Base-by-base conservation (phyloP, 2,329 filamentous ascomycete genomes). In the Hymenoscyphus fructigenus region DNA sequence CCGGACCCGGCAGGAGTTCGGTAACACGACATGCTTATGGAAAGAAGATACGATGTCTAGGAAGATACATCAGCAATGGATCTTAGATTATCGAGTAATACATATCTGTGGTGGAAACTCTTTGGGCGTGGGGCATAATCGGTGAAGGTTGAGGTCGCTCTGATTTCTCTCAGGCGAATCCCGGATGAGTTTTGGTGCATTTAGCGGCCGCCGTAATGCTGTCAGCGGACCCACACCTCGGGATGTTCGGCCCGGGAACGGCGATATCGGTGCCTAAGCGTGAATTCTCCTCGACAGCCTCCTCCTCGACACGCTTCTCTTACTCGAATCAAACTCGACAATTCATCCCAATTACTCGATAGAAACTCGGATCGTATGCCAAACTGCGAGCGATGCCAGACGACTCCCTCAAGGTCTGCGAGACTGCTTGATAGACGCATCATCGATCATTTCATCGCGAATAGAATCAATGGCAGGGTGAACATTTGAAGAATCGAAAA, bases 311-410 rank as follows among this genome's bases (percentile, higher is more conserved):
- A 17, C 14, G 3, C 44, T 57, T 32, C 15, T 5, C 61, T 66
- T 68, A 68, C 61, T 68, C 67, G 62, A 69, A 67, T 36, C 44
- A 63, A 69, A 67, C 62, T 61, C 26, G 36, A 28, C 14, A 38
- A 28, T 59, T 32, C 20, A 57, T 61, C 41, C 50, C 36, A 53
- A 44, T 28, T 55, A 34, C n/a, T 50, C 55, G 28, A 29, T 50
- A 1, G 15, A 28, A 34, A 26, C 41, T 17, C 23, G 15, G 17
- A n/a, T 29, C 5, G 41, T 47, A 12, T 26, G 12, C 10, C n/a
- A 26, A 26, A 14, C 23, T 23, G 20, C 9, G n/a, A 10, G 5
- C n/a, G 23, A 9, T 9, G n/a, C 17, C 20, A 53, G 4, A 15
- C 36, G 10, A 53, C 15, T 53, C n/a, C 47, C 23, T 23, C n/a